Percentiles rank a stretch among this genome's conserved stretches.
These are phyloP conservation scores for Trichocladium uniseriatum DNA, from an alignment of 495 filamentous ascomycete genomes.

Conservation along the genomic window DNA sequence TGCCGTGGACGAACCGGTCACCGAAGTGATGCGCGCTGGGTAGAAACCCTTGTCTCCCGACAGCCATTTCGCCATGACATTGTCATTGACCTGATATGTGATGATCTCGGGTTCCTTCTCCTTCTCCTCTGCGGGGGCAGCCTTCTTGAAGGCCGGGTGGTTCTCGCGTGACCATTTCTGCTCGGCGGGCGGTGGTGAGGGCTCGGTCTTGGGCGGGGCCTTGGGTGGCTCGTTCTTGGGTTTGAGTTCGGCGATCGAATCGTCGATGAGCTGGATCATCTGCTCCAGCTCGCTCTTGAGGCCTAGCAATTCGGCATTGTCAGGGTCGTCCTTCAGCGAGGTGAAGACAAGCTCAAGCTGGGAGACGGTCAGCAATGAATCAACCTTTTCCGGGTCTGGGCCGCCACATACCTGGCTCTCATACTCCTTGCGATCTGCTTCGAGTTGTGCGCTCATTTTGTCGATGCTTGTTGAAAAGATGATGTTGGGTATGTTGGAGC, in stretches of 20 bases:
- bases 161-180: conserved; percentile 69
- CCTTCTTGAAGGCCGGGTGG: conserved; percentile 57
- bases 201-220: conserved; percentile 37
- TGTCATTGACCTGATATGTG: conserved; percentile 80
- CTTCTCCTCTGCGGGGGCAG: conserved; percentile 36
- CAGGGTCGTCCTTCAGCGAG: conserved; percentile 71
- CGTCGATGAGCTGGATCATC: conserved; percentile 69
- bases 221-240: conserved; percentile 28
- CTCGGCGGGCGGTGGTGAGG: conserved; percentile 33
- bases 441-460: conserved; percentile 41
- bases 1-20: conserved; percentile 78
- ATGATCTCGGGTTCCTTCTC: conserved; percentile 36
- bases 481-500: background rate
- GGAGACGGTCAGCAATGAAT: conserved; percentile 3
- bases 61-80: conserved; percentile 79
- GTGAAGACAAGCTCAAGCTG: conserved; percentile 75
- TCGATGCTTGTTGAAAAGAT: background rate
- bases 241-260: conserved; percentile 71
- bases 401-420: conserved; percentile 57
- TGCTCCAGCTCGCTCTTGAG: conserved; percentile 77
- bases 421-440: conserved; percentile 74
- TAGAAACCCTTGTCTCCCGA: conserved; percentile 87
- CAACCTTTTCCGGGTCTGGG: background rate
- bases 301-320: conserved; percentile 69
- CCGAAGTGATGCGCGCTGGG: conserved; percentile 83